phyloP scores from a whole-genome alignment of 2,329 filamentous ascomycete species.

The Fusarium sp. region DNA sequence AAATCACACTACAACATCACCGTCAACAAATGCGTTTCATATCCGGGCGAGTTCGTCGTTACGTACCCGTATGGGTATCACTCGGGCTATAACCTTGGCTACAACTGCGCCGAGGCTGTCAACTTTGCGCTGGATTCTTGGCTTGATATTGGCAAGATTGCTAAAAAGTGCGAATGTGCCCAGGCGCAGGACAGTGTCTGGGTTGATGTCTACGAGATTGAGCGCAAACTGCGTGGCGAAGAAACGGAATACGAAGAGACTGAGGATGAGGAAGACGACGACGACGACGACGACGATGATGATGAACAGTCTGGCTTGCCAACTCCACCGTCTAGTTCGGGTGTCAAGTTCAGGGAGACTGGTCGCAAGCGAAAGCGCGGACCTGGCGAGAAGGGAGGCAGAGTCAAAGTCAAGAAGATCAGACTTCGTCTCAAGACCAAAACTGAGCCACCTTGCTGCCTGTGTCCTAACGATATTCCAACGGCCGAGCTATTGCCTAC shows the following conservation, averaged over 20 bases:
- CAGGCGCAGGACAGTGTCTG: conserved; percentile 96
- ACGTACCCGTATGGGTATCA: conserved; percentile 99
- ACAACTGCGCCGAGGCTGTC: conserved; percentile 98
- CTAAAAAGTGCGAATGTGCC: conserved; percentile 96
- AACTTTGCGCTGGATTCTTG: conserved; percentile 97
- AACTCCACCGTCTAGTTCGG: conserved; percentile 79
- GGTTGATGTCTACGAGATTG: conserved; percentile 96
- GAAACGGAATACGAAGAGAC: conserved; percentile 85
- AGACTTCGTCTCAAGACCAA: conserved; percentile 78
- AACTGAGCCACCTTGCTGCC: conserved; percentile 81
- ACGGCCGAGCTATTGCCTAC: conserved; percentile 85
- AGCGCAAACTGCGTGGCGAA: conserved; percentile 91
- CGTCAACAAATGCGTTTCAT: conserved; percentile 94
- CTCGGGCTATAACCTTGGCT: conserved; percentile 96
- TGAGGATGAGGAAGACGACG: conserved; percentile 74
- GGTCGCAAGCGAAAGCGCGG: conserved; percentile 68
- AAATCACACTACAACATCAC: conserved; percentile 91
- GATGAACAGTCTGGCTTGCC: conserved; percentile 74
- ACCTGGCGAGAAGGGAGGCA: conserved; percentile 49
- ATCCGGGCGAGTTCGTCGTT: conserved; percentile 97
- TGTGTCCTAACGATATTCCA: conserved; percentile 90
- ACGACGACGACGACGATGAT: conserved; percentile 66
- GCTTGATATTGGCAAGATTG: conserved; percentile 93
- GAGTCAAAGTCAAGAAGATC: conserved; percentile 77
- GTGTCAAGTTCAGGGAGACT: conserved; percentile 69